Conservation (phyloP, 768 basidiomycete genomes). For the Boletus pseudopeckii region DNA sequence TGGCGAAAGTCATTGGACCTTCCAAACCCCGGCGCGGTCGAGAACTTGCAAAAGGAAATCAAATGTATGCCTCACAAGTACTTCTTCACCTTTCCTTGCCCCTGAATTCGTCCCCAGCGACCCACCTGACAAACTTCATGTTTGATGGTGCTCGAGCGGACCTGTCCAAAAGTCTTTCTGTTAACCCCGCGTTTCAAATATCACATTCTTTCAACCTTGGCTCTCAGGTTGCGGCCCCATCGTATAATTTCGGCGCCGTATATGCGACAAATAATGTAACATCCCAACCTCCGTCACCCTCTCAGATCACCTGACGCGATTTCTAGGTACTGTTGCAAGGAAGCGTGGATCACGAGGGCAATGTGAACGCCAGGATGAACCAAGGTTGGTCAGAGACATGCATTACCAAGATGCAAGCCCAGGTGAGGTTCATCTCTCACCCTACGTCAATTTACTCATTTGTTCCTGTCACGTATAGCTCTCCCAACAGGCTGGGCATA, state of each 20-base stretch:
- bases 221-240: slow-evolving; percentile 76
- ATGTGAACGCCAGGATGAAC: slow-evolving; percentile 84
- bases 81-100: slow-evolving; percentile 2
- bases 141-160: slow-evolving; percentile 98
- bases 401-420: slow-evolving; percentile 83
- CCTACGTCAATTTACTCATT: background rate
- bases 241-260: slow-evolving; percentile 93
- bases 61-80: slow-evolving; percentile 55
- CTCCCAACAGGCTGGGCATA: slow-evolving; percentile 72
- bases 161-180: slow-evolving; percentile 87
- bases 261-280: slow-evolving; percentile 80
- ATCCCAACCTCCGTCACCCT: slow-evolving; percentile 7
- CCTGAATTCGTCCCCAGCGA: slow-evolving; percentile 47
- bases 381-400: slow-evolving; percentile 78
- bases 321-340: slow-evolving; percentile 89
- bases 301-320: slow-evolving; percentile 17
- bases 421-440: slow-evolving; percentile 48
- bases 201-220: slow-evolving; percentile 94
- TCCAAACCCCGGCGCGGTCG: slow-evolving; percentile 88
- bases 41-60: slow-evolving; percentile 91
- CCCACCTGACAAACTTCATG: slow-evolving; percentile 89
- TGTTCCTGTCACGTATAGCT: slow-evolving; percentile 47
- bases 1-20: slow-evolving; percentile 83
- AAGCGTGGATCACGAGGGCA: slow-evolving; percentile 90
- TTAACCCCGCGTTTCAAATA: slow-evolving; percentile 96